phyloP scores from a whole-genome alignment of 495 filamentous ascomycete species.

The Neurospora tetrasperma region DNA sequence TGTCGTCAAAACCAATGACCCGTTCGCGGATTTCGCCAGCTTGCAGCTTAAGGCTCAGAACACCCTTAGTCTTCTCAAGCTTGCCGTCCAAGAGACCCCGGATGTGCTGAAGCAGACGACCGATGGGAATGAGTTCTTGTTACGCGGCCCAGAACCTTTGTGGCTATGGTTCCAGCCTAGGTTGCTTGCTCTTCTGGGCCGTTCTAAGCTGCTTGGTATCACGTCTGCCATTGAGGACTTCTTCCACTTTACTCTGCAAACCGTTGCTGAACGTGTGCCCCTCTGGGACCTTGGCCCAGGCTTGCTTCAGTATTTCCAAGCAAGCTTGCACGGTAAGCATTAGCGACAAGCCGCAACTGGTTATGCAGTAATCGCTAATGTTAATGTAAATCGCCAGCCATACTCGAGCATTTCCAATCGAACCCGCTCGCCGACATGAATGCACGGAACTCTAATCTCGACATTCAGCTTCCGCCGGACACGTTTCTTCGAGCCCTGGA shows the following conservation, averaged over 20 bases:
- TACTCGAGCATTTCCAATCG: constrained; percentile 11
- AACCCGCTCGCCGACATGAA: background rate
- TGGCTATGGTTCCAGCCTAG: constrained; percentile 71
- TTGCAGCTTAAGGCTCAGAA: constrained; percentile 57
- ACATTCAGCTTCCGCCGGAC: constrained; percentile 17
- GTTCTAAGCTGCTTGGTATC: constrained; percentile 29
- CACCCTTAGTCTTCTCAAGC: constrained; percentile 52
- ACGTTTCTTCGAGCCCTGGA: constrained; percentile 7
- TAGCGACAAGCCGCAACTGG: background rate
- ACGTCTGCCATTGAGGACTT: constrained; percentile 39
- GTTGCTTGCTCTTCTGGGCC: constrained; percentile 47
- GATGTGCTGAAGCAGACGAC: constrained; percentile 48
- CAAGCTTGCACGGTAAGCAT: constrained; percentile 29
- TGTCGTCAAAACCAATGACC: constrained; percentile 46
- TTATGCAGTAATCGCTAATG: background rate
- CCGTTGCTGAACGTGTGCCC: constrained; percentile 23
- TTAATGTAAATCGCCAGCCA: constrained; percentile 6
- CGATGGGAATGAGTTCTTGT: constrained; percentile 26
- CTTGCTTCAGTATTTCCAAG: constrained; percentile 34
- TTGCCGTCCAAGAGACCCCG: constrained; percentile 65
- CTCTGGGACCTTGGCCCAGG: constrained; percentile 37
- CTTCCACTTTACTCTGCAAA: constrained; percentile 34
- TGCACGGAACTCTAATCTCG: background rate
- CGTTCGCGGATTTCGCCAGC: constrained; percentile 43
- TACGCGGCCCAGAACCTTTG: constrained; percentile 50